Base-by-base conservation (phyloP, 2,329 filamentous ascomycete genomes). In the Juglanconis juglandina region DNA sequence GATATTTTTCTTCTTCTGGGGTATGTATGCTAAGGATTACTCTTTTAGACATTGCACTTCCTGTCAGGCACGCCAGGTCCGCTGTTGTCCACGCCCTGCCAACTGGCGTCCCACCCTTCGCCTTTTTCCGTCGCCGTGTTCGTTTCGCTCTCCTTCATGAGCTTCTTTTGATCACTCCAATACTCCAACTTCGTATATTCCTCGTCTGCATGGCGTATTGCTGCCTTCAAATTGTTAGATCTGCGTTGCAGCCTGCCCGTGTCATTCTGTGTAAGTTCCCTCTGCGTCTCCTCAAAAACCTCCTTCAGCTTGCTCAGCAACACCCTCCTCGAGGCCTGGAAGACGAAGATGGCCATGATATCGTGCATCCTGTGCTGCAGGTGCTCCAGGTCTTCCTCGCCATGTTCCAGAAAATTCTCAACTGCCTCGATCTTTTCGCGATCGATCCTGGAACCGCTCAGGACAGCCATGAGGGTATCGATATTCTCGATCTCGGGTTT, bases 381-480 rank as follows among this genome's bases (percentile, higher is more conserved):
- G 63, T 92, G 89, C 57, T 82, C 81, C 34, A 98, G 77, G 67
- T 97, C 92, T 32, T 90, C 86, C 5, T 85, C 85, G 24, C 86
- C 90, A 56, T 95, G 81, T 47, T 87, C 79, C n/a, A 97, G 79
- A 70, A 96, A 99, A 64, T 85, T 90, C 68, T 89, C 87, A 30
- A 97, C 82, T 0, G 89, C 88, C 63, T 94, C 88, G 61, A 96
- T 86, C 77, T 95, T 98, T 76, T 98, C 94, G 39, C 95, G 85
- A 71, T 99, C 95, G 66, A 99, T 91, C 7, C 69, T 83, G 5
- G 89, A 86, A 44, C 76, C 77, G 64, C 87, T 88, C 58, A 99
- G 74, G 2, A 85, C 82, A 30, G 75, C 76, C 77, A 96, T 81
- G 33, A 99, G 77, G 3, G 85, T 84, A 4, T 86, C 83, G 17